A percentile compares a stretch with the other conserved stretches of the same genome.
phyloP scores from a whole-genome alignment of 768 basidiomycete genomes.

The Suillus discolor region DNA sequence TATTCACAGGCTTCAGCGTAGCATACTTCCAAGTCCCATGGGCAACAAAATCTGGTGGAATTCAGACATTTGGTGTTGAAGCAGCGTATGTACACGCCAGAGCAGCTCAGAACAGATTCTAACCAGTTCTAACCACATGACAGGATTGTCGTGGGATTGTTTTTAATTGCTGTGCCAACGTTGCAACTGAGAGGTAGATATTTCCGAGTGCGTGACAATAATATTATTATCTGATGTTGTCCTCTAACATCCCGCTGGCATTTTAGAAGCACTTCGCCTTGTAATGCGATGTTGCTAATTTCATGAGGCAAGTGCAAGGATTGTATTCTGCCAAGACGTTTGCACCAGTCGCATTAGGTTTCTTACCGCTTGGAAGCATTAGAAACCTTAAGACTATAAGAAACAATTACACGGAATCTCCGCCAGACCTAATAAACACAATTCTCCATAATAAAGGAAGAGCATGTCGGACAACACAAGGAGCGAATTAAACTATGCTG shows the following conservation, averaged over 20 bases:
- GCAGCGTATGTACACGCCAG: slow-evolving; percentile 32
- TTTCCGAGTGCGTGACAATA: slow-evolving; percentile 34
- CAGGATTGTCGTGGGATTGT: slow-evolving; percentile 37
- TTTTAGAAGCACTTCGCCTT: neutral
- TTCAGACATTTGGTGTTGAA: slow-evolving; percentile 40
- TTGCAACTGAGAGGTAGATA: slow-evolving; percentile 36
- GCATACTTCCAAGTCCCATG: slow-evolving; percentile 45
- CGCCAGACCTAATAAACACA: neutral
- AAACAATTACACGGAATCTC: neutral
- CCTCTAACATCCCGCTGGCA: neutral
- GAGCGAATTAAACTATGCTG: neutral
- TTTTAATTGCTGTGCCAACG: slow-evolving; percentile 38
- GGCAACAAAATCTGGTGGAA: slow-evolving; percentile 37
- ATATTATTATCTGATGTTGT: neutral
- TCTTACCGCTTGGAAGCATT: no score
- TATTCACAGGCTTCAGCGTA: slow-evolving; percentile 34
- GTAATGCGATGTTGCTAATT: neutral
- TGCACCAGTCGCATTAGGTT: neutral
- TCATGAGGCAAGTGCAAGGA: neutral
- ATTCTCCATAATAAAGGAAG: neutral
- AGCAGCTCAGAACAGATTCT: neutral
- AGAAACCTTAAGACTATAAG: neutral
- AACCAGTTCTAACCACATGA: neutral
- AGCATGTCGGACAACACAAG: neutral
- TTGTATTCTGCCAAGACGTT: neutral